Percentiles rank a stretch among this genome's conserved stretches.
Conservation (phyloP, 192 early-diverging fungal species). For the Martensiomyces pterosporus region DNA sequence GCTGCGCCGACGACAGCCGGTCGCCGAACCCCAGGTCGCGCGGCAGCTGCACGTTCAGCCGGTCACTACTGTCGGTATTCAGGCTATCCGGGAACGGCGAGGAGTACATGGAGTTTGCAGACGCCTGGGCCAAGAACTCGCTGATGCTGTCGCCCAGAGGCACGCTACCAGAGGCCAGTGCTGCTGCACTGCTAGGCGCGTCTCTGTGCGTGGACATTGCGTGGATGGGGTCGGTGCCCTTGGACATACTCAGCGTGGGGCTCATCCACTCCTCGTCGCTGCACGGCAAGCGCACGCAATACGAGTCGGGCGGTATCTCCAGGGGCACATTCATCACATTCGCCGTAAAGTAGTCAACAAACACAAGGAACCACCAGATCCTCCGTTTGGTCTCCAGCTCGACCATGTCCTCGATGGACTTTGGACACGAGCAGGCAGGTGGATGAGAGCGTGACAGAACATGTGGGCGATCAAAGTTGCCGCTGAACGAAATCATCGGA, state of each 20-base stretch:
- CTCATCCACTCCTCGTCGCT: slow-evolving; percentile 48
- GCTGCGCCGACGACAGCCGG: slow-evolving; percentile 26
- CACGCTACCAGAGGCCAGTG: too few species aligned
- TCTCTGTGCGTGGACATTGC: too few species aligned
- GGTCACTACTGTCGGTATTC: too few species aligned
- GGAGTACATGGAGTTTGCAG: too few species aligned
- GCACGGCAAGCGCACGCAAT: slow-evolving; percentile 50
- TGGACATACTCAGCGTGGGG: slow-evolving; percentile 15
- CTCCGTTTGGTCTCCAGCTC: slow-evolving; percentile 40
- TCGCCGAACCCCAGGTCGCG: slow-evolving; percentile 47
- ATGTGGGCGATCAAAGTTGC: slow-evolving; percentile 26
- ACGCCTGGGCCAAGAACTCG: too few species aligned
- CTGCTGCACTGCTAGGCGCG: too few species aligned
- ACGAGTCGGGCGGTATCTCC: slow-evolving; percentile 48
- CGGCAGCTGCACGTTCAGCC: not conserved
- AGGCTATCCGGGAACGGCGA: not conserved
- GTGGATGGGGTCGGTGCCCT: too few species aligned
- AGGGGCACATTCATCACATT: slow-evolving; percentile 52
- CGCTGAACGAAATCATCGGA: slow-evolving; percentile 38
- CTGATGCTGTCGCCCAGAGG: not conserved
- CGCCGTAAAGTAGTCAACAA: slow-evolving; percentile 50
- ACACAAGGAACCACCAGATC: slow-evolving; percentile 51
- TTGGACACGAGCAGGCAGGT: slow-evolving; percentile 27
- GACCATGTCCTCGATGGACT: slow-evolving; percentile 20
- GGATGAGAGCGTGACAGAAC: not conserved